Evolutionary conservation across 1,139 yeast species (phyloP).

Genomic region (Zygoascus sp.): DNA sequence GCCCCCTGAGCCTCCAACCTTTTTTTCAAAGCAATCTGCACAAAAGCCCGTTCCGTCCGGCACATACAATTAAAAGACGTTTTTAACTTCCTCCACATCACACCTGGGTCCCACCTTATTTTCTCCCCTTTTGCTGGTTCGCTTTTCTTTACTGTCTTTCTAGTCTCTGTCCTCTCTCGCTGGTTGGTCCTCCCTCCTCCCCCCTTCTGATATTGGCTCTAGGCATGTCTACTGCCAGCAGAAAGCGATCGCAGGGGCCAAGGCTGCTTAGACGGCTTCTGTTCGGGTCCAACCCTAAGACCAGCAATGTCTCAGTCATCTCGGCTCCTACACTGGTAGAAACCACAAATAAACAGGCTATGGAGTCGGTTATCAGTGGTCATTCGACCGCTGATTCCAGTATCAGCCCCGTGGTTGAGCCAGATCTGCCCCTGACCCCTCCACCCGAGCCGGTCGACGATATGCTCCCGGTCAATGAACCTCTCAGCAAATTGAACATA

Average conservation of each 20-base stretch:
- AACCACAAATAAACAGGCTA: slow-evolving; percentile 2
- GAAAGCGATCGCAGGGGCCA: slow-evolving; percentile 4
- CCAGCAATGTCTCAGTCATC: not conserved
- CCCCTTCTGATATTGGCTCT: too few relatives aligned
- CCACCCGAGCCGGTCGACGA: not conserved
- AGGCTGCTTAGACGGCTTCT: slow-evolving; percentile 3
- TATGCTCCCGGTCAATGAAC: not conserved
- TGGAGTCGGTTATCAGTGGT: not conserved
- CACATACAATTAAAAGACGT: too few relatives aligned
- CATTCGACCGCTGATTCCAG: not conserved
- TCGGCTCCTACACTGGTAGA: slow-evolving; percentile 4
- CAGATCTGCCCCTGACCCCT: not conserved
- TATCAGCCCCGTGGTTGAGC: not conserved
- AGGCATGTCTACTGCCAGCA: not conserved
- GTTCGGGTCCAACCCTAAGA: not conserved
- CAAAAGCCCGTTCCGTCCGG: not conserved
- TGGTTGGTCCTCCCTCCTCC: not conserved
- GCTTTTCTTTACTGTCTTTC: not conserved
- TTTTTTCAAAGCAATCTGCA: not conserved
- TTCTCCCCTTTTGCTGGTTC: not conserved
- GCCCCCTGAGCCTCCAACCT: not conserved
- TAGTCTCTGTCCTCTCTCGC: not conserved
- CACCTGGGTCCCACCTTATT: not conserved
- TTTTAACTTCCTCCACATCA: not conserved
- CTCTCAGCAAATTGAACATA: not conserved